These are phyloP conservation scores for Ustilago curta DNA, from an alignment of 1,284 basidiomycete genomes.

Conservation along the genomic window DNA sequence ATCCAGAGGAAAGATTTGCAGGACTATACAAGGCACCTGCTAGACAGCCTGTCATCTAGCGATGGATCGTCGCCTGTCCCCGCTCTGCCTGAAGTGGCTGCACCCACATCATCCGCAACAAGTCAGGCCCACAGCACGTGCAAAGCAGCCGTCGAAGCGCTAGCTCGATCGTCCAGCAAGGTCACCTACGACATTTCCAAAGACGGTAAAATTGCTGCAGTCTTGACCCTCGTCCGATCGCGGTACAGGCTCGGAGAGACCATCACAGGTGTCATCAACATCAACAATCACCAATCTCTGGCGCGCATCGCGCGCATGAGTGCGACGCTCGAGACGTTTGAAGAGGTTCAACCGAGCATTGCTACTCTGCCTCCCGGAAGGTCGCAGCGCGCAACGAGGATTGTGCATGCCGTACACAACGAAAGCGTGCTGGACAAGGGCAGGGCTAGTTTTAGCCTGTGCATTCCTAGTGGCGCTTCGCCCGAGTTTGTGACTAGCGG, in stretches of 20 bases:
- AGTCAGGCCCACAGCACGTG: conserved; percentile 72
- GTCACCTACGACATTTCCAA: conserved; percentile 68
- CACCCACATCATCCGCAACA: neutral
- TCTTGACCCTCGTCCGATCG: conserved; percentile 62
- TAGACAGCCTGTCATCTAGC: conserved; percentile 8
- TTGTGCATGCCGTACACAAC: conserved; percentile 63
- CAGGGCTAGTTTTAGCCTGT: conserved; percentile 50
- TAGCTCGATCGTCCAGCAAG: conserved; percentile 87
- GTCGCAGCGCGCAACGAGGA: conserved; percentile 49
- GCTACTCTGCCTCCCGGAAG: conserved; percentile 53
- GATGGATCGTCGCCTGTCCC: conserved; percentile 7
- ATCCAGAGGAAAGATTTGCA: conserved; percentile 24
- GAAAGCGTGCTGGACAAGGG: conserved; percentile 61
- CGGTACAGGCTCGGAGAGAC: conserved; percentile 67
- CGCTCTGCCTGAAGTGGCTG: conserved; percentile 17
- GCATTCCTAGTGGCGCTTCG: conserved; percentile 61
- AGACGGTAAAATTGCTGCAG: conserved; percentile 64
- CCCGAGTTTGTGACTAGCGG: conserved; percentile 65
- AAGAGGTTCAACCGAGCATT: conserved; percentile 60
- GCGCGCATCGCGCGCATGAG: conserved; percentile 61
- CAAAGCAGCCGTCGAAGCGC: conserved; percentile 87
- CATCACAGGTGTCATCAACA: conserved; percentile 61
- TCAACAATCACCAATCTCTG: conserved; percentile 49
- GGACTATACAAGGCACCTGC: conserved; percentile 27
- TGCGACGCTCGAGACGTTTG: conserved; percentile 64